Percentiles rank a stretch among this genome's conserved stretches.
These are phyloP conservation scores for Erysimum cheiri DNA, from an alignment of 441 rosid species.

Conservation along the genomic window DNA sequence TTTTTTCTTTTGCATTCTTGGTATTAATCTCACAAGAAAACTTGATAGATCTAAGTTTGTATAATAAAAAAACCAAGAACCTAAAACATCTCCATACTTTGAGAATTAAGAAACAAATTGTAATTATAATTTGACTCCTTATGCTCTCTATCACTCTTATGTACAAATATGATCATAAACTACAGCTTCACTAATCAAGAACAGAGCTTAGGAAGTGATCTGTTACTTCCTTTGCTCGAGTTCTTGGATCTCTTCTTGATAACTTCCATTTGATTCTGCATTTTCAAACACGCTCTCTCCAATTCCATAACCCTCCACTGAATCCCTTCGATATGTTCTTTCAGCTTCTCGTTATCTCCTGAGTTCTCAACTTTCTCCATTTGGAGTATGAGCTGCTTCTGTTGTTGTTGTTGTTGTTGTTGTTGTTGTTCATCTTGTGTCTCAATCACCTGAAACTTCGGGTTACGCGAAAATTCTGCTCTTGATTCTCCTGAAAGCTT, in stretches of 20 bases:
- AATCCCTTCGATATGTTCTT: slow-evolving; percentile 71
- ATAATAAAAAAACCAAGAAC: slow-evolving; percentile 7
- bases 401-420: slow-evolving; percentile 34
- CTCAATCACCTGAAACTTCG: slow-evolving; percentile 57
- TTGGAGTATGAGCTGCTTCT: slow-evolving; percentile 49
- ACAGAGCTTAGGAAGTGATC: slow-evolving; percentile 81
- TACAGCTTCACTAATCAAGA: slow-evolving; percentile 58
- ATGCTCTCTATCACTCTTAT: slow-evolving; percentile 33
- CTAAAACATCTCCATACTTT: slow-evolving; percentile 10
- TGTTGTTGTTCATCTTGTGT: slow-evolving; percentile 51
- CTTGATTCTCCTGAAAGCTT: slow-evolving; percentile 68
- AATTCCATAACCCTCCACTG: slow-evolving; percentile 79
- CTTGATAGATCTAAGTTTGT: background rate
- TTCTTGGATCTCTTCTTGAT: slow-evolving; percentile 65
- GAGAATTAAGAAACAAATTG: slow-evolving; percentile 19
- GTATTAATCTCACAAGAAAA: background rate
- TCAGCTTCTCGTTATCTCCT: slow-evolving; percentile 53
- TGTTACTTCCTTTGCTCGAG: slow-evolving; percentile 47
- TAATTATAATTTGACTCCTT: slow-evolving; percentile 25
- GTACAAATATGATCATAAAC: slow-evolving; percentile 34
- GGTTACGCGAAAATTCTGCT: slow-evolving; percentile 59
- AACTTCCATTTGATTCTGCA: slow-evolving; percentile 80
- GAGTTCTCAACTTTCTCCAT: slow-evolving; percentile 57
- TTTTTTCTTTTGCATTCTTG: background rate
- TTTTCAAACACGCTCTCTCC: slow-evolving; percentile 77